phyloP scores from a whole-genome alignment of 805 yeast species.

The Starmerella sp. region DNA sequence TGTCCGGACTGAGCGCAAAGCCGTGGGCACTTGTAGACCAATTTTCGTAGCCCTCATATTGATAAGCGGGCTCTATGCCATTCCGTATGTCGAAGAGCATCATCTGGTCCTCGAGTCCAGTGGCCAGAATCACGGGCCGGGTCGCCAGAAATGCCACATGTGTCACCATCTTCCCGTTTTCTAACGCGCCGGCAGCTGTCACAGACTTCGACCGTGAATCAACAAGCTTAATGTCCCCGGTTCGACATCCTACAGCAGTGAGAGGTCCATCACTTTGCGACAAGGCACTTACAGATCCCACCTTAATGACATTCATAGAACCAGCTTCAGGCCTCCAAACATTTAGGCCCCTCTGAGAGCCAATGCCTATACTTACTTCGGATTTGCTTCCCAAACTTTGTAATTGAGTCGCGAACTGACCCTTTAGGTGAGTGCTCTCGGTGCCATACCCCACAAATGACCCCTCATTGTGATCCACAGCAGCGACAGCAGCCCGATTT shows the following conservation, averaged over 20 bases:
- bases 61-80: background rate
- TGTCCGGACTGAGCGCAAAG: slow-evolving; percentile 8
- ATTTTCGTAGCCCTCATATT: slow-evolving; percentile 16
- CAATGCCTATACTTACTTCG: background rate
- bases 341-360: background rate
- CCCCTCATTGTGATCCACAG: slow-evolving; percentile 10
- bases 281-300: slow-evolving; percentile 1
- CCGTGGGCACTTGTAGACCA: slow-evolving; percentile 16
- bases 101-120: slow-evolving; percentile 19
- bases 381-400: background rate
- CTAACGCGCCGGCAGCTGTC: background rate
- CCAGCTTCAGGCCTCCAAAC: background rate
- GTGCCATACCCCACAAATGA: background rate
- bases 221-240: background rate
- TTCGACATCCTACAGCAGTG: slow-evolving; percentile 2
- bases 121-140: background rate
- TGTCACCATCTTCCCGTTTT: slow-evolving; percentile 10
- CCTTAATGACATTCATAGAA: background rate
- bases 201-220: background rate
- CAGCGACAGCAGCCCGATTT: slow-evolving; percentile 1
- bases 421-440: background rate
- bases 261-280: background rate
- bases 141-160: slow-evolving; percentile 2
- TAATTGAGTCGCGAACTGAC: slow-evolving; percentile 4
- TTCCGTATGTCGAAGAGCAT: slow-evolving; percentile 14